Base-by-base conservation (phyloP, 2,329 filamentous ascomycete species). In the Nannizzia gypsea region DNA sequence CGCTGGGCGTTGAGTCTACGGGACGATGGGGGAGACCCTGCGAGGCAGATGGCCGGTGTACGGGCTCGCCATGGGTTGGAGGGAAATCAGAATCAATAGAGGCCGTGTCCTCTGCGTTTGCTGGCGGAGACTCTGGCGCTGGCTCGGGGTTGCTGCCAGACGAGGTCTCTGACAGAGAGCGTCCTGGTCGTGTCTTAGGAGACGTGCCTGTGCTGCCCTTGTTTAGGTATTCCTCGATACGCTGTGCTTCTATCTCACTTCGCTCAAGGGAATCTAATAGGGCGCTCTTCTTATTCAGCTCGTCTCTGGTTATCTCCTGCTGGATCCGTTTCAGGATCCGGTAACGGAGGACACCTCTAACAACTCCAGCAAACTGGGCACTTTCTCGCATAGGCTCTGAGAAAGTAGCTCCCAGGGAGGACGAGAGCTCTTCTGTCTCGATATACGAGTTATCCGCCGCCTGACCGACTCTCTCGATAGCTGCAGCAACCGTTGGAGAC, bases 351-450 rank as follows among this genome's bases (percentile, higher is more conserved):
- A 99, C 92, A 65, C 80, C 88, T 46, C 91, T 84, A 2, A 99
- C 93, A 0, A 99, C 90, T 9, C 93, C 89, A 0, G 93, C 93
- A 71, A 99, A 99, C 69, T 99, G 93, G 11, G 93, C 91, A 68
- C 90, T 95, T 75, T 99, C 93, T 59, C 95, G 84, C 90, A 99
- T 96, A 0, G 93, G 93, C 70, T 99, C 95, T 0, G 95, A 90
- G 70, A 99, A 99, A 65, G 85, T 93, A 36, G 92, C 91, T 20
- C 91, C 91, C n/a, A 99, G 77, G 0, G 88, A 87, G 1, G 84
- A 85, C 0, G 91, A 91, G 2, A 99, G 78, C 70, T 99, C 93
- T 67, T 95, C 89, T 0, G 92, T 97, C 8, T 89, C 90, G 64
- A 99, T 91, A 71, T 97, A 99, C 0, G 93, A 96, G 8, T 89